Evolutionary conservation across 1,139 yeast genomes (phyloP).

Genomic region (Kluyveromyces sp.): DNA sequence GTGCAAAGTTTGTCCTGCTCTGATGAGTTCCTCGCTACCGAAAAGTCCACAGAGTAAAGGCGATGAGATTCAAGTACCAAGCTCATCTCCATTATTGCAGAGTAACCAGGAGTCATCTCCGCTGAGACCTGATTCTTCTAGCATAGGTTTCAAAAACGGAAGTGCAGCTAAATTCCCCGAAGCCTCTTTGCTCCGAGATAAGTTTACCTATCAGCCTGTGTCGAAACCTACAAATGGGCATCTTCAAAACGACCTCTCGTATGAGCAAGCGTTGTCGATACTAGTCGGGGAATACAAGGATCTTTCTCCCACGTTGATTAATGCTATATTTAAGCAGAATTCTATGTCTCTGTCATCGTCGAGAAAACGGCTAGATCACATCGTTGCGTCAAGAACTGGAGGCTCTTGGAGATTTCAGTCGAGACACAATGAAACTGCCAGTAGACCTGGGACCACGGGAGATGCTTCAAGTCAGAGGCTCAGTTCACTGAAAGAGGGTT

Average conservation of each 20-base stretch:
- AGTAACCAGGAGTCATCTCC: conserved; percentile 27
- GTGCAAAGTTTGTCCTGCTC: not conserved
- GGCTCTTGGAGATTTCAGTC: conserved; percentile 19
- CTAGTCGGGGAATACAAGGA: conserved; percentile 36
- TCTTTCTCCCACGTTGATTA: conserved; percentile 46
- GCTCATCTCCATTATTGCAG: conserved; percentile 37
- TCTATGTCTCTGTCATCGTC: conserved; percentile 52
- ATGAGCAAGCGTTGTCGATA: conserved; percentile 12
- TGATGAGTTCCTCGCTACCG: conserved; percentile 3
- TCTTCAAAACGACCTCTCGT: conserved; percentile 7
- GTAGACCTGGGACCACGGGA: not conserved
- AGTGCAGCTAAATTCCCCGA: conserved; percentile 8
- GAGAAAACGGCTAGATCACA: conserved; percentile 40
- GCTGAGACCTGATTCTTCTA: conserved; percentile 14
- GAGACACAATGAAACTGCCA: not conserved
- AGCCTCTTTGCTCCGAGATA: conserved; percentile 20
- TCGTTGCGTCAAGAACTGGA: conserved; percentile 26
- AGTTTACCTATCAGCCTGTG: conserved; percentile 25
- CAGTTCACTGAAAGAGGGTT: conserved; percentile 5
- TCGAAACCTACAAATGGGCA: conserved; percentile 7
- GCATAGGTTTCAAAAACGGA: not conserved
- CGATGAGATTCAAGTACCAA: conserved; percentile 39
- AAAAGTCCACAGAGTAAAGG: conserved; percentile 5
- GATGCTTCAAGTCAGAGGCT: not conserved
- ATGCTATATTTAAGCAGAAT: conserved; percentile 55